A percentile compares a stretch with the other conserved stretches of the same genome.
These are phyloP conservation scores for Niebla homalea DNA, from an alignment of 495 filamentous ascomycete species.

Conservation along the genomic window DNA sequence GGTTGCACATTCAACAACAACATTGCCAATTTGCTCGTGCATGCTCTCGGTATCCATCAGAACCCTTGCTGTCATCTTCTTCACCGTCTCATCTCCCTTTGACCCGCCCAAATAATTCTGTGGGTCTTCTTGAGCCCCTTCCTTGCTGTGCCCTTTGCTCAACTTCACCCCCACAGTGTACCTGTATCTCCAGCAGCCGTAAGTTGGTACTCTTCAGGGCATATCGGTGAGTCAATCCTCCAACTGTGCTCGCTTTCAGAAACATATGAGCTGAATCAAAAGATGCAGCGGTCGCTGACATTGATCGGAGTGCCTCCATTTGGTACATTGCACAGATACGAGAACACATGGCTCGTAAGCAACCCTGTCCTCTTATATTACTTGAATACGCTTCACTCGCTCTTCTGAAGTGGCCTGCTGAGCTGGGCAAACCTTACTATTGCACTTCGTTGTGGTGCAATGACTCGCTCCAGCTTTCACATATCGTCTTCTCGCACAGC, in stretches of 20 bases:
- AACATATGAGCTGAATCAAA: no score
- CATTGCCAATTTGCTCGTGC: slow-evolving; percentile 38
- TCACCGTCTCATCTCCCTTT: slow-evolving; percentile 14
- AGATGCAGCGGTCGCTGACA: no score
- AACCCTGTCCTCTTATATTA: background rate
- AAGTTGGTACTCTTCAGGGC: slow-evolving; percentile 2
- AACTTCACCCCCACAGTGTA: slow-evolving; percentile 6
- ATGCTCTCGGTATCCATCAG: slow-evolving; percentile 33
- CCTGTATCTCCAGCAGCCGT: slow-evolving; percentile 9
- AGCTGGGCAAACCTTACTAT: background rate
- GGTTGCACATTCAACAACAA: slow-evolving; percentile 35
- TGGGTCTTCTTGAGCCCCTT: slow-evolving; percentile 1
- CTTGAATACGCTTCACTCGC: no score
- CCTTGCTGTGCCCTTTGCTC: background rate
- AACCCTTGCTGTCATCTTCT: slow-evolving; percentile 29
- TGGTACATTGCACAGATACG: background rate
- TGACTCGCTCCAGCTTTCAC: background rate
- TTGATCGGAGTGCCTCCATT: no score
- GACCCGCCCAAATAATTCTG: slow-evolving; percentile 6
- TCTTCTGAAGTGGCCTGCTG: no score
- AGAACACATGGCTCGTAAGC: slow-evolving; percentile 13
- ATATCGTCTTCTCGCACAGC: background rate
- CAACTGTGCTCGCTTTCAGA: no score
- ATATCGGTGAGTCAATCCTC: slow-evolving; percentile 1
- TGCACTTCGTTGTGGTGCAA: background rate